Evolutionary conservation across 352 stramenopile genomes (phyloP).

Genomic region (Pelagophyceae sp.): DNA sequence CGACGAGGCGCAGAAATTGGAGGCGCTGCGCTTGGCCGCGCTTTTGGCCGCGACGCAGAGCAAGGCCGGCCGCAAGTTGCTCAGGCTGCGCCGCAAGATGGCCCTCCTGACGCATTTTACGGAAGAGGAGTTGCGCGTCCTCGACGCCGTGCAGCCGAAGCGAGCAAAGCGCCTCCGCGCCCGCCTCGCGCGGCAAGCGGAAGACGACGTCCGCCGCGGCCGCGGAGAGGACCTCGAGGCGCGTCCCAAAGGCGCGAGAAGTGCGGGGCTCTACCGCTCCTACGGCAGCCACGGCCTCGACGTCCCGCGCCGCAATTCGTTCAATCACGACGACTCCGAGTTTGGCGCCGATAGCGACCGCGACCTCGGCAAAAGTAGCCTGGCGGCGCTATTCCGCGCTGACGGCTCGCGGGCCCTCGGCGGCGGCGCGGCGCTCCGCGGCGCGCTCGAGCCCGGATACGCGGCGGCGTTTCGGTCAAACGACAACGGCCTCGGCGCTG

Average conservation of each 20-base stretch:
- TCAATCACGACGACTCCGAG: no score
- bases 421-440: no score
- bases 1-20: background rate
- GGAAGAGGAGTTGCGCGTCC: background rate
- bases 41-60: no score
- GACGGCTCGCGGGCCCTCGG: no score
- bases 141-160: background rate
- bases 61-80: background rate
- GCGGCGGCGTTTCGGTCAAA: no score
- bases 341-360: no score
- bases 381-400: no score
- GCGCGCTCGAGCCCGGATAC: no score
- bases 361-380: no score
- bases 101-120: background rate
- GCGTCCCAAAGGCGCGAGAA: background rate
- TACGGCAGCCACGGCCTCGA: background rate
- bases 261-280: background rate
- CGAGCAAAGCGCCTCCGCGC: background rate
- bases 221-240: background rate
- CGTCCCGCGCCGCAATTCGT: background rate
- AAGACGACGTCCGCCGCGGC: background rate
- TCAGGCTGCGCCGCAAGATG: background rate
- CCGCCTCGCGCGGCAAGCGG: background rate
- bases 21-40: background rate
- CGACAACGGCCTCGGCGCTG: no score